Percentiles rank a stretch among this genome's conserved stretches.
These are phyloP conservation scores for Umbelopsis ramanniana DNA, from an alignment of 192 early-diverging fungal genomes.

Conservation along the genomic window DNA sequence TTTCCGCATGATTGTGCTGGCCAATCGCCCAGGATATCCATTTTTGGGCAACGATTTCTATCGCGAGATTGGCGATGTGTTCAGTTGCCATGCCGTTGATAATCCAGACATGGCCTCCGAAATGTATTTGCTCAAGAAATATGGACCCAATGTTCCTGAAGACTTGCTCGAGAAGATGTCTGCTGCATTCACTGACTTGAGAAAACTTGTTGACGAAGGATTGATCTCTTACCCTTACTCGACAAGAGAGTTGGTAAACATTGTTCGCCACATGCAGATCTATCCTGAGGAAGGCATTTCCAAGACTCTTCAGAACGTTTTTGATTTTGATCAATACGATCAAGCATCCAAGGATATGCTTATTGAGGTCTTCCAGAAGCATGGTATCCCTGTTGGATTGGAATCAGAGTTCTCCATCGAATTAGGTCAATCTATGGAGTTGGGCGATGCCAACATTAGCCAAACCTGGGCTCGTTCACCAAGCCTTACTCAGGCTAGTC, in stretches of 20 bases:
- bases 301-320: constrained; percentile 74
- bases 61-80: constrained; percentile 79
- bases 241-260: constrained; percentile 77
- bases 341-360: constrained; percentile 68
- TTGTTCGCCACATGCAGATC: constrained; percentile 74
- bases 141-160: constrained; percentile 73
- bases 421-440: constrained; percentile 52
- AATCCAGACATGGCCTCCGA: constrained; percentile 81
- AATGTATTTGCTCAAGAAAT: constrained; percentile 69
- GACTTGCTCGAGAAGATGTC: constrained; percentile 68
- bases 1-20: constrained; percentile 85
- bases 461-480: constrained; percentile 57
- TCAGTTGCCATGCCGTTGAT: constrained; percentile 74
- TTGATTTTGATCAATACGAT: constrained; percentile 83
- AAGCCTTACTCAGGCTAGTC: constrained; percentile 14
- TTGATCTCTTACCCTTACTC: constrained; percentile 84
- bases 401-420: constrained; percentile 70
- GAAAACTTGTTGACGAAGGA: constrained; percentile 73
- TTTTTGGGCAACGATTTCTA: constrained; percentile 87
- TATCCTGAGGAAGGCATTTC: constrained; percentile 74
- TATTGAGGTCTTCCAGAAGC: constrained; percentile 73
- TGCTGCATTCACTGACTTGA: constrained; percentile 72
- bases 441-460: constrained; percentile 55
- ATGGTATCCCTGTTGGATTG: constrained; percentile 72
- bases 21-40: constrained; percentile 76